Base-by-base conservation (phyloP, 2,329 filamentous ascomycete genomes). In the Trichoderma afroharzianum region DNA sequence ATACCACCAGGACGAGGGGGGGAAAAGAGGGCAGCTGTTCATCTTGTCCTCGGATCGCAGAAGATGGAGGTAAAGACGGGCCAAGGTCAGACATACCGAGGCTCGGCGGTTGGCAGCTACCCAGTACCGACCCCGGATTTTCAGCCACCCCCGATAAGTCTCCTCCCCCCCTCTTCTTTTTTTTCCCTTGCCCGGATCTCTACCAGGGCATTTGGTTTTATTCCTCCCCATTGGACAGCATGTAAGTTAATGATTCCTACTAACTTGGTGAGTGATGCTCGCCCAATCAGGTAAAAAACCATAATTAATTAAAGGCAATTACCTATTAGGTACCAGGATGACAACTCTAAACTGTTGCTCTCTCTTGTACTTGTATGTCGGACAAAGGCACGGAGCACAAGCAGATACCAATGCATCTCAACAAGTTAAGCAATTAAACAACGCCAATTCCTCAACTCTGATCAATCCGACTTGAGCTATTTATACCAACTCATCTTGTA, bases 61-160 rank as follows among this genome's bases (percentile, higher is more conserved):
- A 5, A 24, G 21, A 36, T 14, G 43, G 43, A 64, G 62, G 62
- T 33, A 24, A 50, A 24, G 33, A 30, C 36, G 50, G 64, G 36
- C n/a, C 33, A 67, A 6, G 6, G 26, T 59, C 66, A 63, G 58
- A 70, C 66, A 32, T 72, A 24, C 70, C 66, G 66, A 72, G 71
- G 71, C 67, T 70, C 71, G 43, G 58, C 58, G 59, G 30, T 61
- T 57, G 14, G 24, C 36, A 59, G 53, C 36, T 24, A 36, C 14
- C 33, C 33, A 36, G 36, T 43, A 43, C 53, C 33, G 58, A 70
- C 67, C 68, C 68, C 68, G 30, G 68, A 43, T 57, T 70, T 63
- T 70, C 43, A 58, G 32, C 32, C 64, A 59, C 64, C 53, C 64
- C 30, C 36, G 39, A 61, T 24, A 30, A 28, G 30, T 36, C 32